phyloP scores from a whole-genome alignment of 2,329 filamentous ascomycete species.

The Claviceps sp. region DNA sequence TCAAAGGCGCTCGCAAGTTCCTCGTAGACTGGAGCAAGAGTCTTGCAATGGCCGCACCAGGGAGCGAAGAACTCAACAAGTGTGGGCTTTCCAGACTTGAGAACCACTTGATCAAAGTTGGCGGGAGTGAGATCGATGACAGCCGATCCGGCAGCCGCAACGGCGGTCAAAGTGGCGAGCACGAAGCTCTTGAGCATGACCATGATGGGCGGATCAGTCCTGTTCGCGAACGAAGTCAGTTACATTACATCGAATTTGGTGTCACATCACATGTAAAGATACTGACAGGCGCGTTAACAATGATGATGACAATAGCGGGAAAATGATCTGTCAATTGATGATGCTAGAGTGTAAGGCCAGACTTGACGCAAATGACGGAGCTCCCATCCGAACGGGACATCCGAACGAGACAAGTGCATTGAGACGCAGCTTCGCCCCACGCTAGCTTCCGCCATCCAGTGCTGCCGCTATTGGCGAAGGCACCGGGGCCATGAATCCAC shows the following conservation, averaged over 20 bases:
- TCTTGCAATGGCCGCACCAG: conserved; percentile 99
- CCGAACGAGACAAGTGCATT: background rate
- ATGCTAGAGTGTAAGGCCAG: background rate
- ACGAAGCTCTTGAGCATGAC: conserved; percentile 48
- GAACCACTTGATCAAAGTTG: conserved; percentile 85
- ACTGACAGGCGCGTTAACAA: background rate
- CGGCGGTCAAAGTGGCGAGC: conserved; percentile 40
- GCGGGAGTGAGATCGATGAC: conserved; percentile 79
- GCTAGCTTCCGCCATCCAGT: background rate
- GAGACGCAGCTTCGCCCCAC: background rate
- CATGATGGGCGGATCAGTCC: conserved; percentile 24
- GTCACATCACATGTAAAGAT: background rate
- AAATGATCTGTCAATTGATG: background rate
- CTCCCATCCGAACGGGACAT: background rate
- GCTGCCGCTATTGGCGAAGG: background rate
- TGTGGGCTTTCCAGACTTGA: conserved; percentile 86
- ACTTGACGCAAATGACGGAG: background rate
- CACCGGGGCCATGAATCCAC: no score
- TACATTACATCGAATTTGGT: background rate
- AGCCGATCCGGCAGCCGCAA: conserved; percentile 57
- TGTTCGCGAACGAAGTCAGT: background rate
- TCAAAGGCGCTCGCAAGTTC: conserved; percentile 69
- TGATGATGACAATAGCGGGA: background rate
- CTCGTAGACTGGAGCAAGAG: conserved; percentile 85
- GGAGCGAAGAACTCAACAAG: conserved; percentile 97